A percentile compares a stretch with the other conserved stretches of the same genome.
These are phyloP conservation scores for Schizochytrium sp. DNA, from an alignment of 108 stramenopile species.

Conservation along the genomic window DNA sequence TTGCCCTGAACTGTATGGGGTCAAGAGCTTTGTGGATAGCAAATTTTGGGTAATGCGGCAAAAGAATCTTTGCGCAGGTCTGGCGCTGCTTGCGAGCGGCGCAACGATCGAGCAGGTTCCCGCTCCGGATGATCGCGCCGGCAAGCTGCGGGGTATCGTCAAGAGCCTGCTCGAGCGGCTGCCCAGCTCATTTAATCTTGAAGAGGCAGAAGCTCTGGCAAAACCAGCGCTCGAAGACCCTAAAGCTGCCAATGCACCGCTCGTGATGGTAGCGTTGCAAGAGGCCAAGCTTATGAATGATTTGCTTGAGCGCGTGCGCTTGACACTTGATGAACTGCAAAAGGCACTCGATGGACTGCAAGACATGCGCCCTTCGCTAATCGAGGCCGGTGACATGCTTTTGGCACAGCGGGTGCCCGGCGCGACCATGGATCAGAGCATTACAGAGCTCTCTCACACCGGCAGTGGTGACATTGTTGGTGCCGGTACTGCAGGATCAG, in stretches of 20 bases:
- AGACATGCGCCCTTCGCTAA: constrained; percentile 65
- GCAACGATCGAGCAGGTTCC: not conserved
- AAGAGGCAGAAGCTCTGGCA: constrained; percentile 45
- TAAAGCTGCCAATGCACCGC: constrained; percentile 46
- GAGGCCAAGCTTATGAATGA: constrained; percentile 68
- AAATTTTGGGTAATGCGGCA: constrained; percentile 53
- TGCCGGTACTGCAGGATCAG: too few relatives aligned
- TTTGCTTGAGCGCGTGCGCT: constrained; percentile 54
- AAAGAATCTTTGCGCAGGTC: constrained; percentile 54
- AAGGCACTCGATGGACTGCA: constrained; percentile 70
- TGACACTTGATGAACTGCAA: constrained; percentile 59
- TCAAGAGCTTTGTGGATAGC: constrained; percentile 72
- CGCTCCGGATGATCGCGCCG: constrained; percentile 23
- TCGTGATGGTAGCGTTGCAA: constrained; percentile 64
- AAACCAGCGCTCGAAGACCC: constrained; percentile 46
- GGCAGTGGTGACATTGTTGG: too few relatives aligned
- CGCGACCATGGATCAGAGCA: constrained; percentile 26
- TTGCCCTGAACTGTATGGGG: constrained; percentile 60
- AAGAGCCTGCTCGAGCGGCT: constrained; percentile 48
- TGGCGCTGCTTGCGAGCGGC: constrained; percentile 28
- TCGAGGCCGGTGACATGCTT: constrained; percentile 55
- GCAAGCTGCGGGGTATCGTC: constrained; percentile 32
- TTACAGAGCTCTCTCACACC: too few relatives aligned
- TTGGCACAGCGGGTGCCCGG: constrained; percentile 42
- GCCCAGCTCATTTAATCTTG: constrained; percentile 60